Evolutionary conservation across 352 stramenopile genomes (phyloP), one percentile per base, ranked within the genome.

Genomic region (Plasmopara muralis): DNA sequence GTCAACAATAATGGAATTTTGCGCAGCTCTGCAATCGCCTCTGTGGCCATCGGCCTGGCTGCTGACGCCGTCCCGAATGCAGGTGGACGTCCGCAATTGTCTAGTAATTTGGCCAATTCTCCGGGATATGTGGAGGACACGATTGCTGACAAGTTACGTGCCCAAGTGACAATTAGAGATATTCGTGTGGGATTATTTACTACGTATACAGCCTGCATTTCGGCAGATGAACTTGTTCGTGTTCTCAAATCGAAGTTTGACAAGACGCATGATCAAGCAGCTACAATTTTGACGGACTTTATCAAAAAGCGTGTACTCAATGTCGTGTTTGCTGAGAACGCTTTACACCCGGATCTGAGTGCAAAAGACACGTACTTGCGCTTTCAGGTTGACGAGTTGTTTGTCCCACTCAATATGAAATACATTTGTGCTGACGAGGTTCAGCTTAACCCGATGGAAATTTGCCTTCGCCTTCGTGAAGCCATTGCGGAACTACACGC

Each of bases 361-460:
- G 57, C 74, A 28, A 60, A 58, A 2, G 65, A 74, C 52, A 89
- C 82, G 15, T 89, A 83, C 45, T 50, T 90, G 40, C 80, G 83
- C 8, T 93, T 93, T 47, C 83, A 91, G 74, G 77, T 93, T 18
- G 83, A 93, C 40, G 77, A 91, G 44, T 53, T 85, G n/a, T 89
- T 87, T 55, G 67, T 78, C 4, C 77, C 82, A 14, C 60, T 93
- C 2, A 93, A 93, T 53, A 84, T 83, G 57, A 86, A 86, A 55
- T 88, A 92, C 35, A 70, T 87, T 16, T 81, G 64, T 39, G 68
- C 67, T 14, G 65, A 82, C 29, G 50, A 59, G 4, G 58, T 73
- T 5, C 56, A 69, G 34, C 72, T 78, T 47, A 55, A 62, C 1
- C 62, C 82, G 2, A 88, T 91, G 71, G 83, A 93, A 34, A 55